Conservation (phyloP, 2,329 filamentous ascomycete species). For the Dichotomopilus funicola region DNA sequence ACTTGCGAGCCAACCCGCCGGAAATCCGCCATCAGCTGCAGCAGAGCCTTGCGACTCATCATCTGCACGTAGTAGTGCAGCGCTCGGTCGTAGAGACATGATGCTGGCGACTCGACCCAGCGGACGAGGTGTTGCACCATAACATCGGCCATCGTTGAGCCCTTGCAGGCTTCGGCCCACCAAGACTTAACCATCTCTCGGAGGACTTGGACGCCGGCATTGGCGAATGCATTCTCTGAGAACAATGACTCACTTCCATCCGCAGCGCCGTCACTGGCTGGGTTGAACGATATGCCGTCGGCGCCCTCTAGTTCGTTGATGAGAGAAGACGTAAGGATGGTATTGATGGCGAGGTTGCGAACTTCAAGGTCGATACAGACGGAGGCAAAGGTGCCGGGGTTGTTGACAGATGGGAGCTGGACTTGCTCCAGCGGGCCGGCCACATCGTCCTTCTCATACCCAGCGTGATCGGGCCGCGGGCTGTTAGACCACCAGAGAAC, state of each 20-base stretch:
- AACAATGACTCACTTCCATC: slow-evolving; percentile 66
- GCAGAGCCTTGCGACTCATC: slow-evolving; percentile 95
- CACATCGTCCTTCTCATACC: slow-evolving; percentile 89
- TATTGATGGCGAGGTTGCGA: slow-evolving; percentile 94
- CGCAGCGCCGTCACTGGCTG: slow-evolving; percentile 54
- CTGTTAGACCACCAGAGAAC: slow-evolving; percentile 95
- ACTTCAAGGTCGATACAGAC: slow-evolving; percentile 95
- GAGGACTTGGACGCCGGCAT: slow-evolving; percentile 80
- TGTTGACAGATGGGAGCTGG: slow-evolving; percentile 89
- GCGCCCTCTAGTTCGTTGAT: slow-evolving; percentile 94
- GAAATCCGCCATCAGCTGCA: slow-evolving; percentile 96
- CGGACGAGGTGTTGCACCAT: slow-evolving; percentile 96
- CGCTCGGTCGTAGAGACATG: slow-evolving; percentile 90
- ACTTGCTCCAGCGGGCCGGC: slow-evolving; percentile 75
- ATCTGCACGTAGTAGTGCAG: slow-evolving; percentile 97
- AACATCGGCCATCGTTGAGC: slow-evolving; percentile 91
- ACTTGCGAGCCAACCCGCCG: slow-evolving; percentile 90
- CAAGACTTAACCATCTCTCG: slow-evolving; percentile 98
- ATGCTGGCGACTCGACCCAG: slow-evolving; percentile 91
- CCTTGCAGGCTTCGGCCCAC: slow-evolving; percentile 91
- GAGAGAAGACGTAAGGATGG: slow-evolving; percentile 89
- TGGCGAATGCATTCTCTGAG: slow-evolving; percentile 87
- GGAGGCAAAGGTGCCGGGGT: slow-evolving; percentile 86
- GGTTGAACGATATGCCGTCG: slow-evolving; percentile 80
- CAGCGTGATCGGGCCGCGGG: slow-evolving; percentile 86